phyloP scores from a whole-genome alignment of 1,139 yeast species.

The Yamadazyma kanchanaburiensis region DNA sequence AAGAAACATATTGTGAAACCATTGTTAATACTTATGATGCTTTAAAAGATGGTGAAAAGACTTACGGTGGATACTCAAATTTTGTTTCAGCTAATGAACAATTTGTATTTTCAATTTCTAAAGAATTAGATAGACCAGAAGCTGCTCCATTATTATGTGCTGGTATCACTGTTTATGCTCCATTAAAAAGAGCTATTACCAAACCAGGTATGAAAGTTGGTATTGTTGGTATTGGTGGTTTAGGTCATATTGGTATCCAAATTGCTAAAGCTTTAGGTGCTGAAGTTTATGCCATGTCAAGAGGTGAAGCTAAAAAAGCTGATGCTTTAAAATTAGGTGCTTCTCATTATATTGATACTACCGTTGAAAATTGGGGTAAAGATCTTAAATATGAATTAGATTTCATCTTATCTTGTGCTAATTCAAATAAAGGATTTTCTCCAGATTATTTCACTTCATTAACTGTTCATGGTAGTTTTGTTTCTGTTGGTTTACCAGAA shows the following conservation, averaged over 20 bases:
- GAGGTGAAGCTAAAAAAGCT: constrained; percentile 28
- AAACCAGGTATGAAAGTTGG: constrained; percentile 34
- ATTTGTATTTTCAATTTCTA: constrained; percentile 55
- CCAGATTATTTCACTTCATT: constrained; percentile 26
- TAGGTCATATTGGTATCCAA: constrained; percentile 38
- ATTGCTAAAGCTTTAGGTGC: constrained; percentile 39
- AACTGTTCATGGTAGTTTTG: constrained; percentile 43
- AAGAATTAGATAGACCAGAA: constrained; percentile 35
- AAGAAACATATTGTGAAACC: constrained; percentile 48
- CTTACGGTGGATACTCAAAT: constrained; percentile 60
- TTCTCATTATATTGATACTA: constrained; percentile 31
- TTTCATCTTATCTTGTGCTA: constrained; percentile 44
- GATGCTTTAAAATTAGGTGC: constrained; percentile 35
- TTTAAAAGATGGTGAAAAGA: constrained; percentile 28
- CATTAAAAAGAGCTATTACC: constrained; percentile 36
- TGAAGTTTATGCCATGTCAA: constrained; percentile 33
- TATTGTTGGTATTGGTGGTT: constrained; percentile 41
- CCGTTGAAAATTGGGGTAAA: constrained; percentile 25
- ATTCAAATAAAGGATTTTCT: constrained; percentile 33
- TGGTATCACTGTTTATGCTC: constrained; percentile 60
- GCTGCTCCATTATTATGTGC: constrained; percentile 69
- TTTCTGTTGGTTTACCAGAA: constrained; percentile 53
- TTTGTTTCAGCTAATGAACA: constrained; percentile 48
- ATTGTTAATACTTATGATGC: constrained; percentile 41
- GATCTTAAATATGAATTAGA: constrained; percentile 33